These are phyloP conservation scores for Bipolaris gigantea DNA, from an alignment of 2,329 filamentous ascomycete genomes.

Conservation along the genomic window DNA sequence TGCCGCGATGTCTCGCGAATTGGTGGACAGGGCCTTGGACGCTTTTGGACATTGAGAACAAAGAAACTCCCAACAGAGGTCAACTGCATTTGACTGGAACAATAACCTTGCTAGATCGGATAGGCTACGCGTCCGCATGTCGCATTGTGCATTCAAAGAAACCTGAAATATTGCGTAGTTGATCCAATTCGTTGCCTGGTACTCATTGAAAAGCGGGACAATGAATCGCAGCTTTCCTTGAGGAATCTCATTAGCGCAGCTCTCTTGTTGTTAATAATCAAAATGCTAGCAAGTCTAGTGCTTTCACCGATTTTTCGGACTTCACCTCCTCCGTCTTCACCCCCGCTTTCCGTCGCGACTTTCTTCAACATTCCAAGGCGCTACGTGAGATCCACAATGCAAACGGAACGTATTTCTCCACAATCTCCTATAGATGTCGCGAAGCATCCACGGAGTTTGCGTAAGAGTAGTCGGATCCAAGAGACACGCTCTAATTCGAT, in stretches of 20 bases:
- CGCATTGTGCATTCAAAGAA: constrained; percentile 43
- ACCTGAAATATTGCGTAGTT: constrained; percentile 23
- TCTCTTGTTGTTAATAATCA: constrained; percentile 26
- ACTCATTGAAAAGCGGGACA: constrained; percentile 36
- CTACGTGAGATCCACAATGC: constrained; percentile 42
- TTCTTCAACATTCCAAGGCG: constrained; percentile 41
- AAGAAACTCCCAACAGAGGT: constrained; percentile 40
- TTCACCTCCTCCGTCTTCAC: constrained; percentile 20
- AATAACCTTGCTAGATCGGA: constrained; percentile 39
- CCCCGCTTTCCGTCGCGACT: constrained; percentile 32
- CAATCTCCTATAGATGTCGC: constrained; percentile 25
- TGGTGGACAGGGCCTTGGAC: constrained; percentile 35
- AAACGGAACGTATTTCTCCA: constrained; percentile 21
- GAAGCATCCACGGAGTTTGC: constrained; percentile 25
- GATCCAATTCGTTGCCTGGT: constrained; percentile 25
- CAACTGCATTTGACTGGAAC: constrained; percentile 40
- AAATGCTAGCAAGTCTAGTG: constrained; percentile 41
- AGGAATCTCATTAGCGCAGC: constrained; percentile 34
- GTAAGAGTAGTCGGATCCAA: constrained; percentile 36
- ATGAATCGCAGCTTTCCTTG: constrained; percentile 40
- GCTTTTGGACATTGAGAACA: constrained; percentile 40
- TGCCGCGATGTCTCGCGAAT: constrained; percentile 41
- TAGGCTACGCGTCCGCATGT: constrained; percentile 16
- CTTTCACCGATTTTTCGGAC: constrained; percentile 37
- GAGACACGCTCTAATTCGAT: constrained; percentile 29